A percentile compares a stretch with the other conserved stretches of the same genome.
Conservation (phyloP, 495 filamentous ascomycete genomes). For the Sphaerosporella brunnea region DNA sequence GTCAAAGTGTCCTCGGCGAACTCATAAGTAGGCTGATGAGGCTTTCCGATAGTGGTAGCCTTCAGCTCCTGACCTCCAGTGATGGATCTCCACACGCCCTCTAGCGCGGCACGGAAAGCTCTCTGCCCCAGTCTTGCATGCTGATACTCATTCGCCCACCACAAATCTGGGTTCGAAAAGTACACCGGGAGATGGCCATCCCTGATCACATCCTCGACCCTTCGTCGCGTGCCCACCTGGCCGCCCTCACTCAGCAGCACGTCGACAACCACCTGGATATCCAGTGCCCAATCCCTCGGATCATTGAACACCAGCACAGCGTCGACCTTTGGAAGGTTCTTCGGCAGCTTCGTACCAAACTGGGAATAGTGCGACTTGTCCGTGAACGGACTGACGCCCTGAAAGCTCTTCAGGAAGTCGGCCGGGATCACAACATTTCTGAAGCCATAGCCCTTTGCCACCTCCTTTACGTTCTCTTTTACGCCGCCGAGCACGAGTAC, state of each 20-base stretch:
- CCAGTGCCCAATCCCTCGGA: constrained; percentile 60
- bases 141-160: constrained; percentile 68
- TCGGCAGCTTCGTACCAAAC: constrained; percentile 38
- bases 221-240: constrained; percentile 56
- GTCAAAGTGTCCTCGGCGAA: constrained; percentile 64
- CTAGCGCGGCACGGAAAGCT: constrained; percentile 65
- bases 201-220: constrained; percentile 46
- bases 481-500: constrained; percentile 49
- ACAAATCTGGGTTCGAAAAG: constrained; percentile 78
- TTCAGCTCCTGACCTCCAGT: constrained; percentile 49
- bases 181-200: constrained; percentile 66
- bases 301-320: constrained; percentile 83
- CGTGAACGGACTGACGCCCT: constrained; percentile 36
- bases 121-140: constrained; percentile 88
- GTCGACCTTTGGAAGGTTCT: constrained; percentile 48
- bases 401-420: constrained; percentile 60
- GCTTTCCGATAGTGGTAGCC: constrained; percentile 68
- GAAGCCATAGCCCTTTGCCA: constrained; percentile 76
- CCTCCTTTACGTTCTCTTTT: constrained; percentile 51
- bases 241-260: constrained; percentile 57
- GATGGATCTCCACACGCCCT: constrained; percentile 56
- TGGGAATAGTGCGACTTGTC: constrained; percentile 21
- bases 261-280: constrained; percentile 65
- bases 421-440: constrained; percentile 64
- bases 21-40: constrained; percentile 52